These are phyloP conservation scores for Pichia rugopelliculosa DNA, from an alignment of 805 yeast species.

Conservation along the genomic window DNA sequence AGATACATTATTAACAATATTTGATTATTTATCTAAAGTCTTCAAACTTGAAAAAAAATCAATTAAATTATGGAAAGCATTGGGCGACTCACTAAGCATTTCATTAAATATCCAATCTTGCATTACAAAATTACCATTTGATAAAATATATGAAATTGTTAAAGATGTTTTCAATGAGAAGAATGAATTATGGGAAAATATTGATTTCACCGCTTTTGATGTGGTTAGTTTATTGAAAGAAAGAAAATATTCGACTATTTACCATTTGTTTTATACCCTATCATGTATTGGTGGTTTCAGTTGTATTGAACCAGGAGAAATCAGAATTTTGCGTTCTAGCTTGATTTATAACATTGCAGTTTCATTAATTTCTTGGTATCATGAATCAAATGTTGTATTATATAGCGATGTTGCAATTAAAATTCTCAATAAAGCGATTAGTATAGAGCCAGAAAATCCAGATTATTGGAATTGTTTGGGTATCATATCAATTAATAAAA, in stretches of 20 bases:
- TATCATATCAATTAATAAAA: slow-evolving; percentile 54
- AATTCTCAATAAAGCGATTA: slow-evolving; percentile 59
- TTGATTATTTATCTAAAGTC: slow-evolving; percentile 22
- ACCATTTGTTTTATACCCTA: slow-evolving; percentile 33
- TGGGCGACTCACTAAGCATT: slow-evolving; percentile 50
- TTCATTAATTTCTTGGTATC: slow-evolving; percentile 44
- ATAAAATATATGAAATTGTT: slow-evolving; percentile 25
- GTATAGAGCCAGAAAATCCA: slow-evolving; percentile 59
- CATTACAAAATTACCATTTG: slow-evolving; percentile 42
- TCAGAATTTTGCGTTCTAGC: slow-evolving; percentile 46
- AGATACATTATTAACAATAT: slow-evolving; percentile 33
- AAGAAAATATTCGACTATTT: background rate
- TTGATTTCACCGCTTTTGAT: background rate
- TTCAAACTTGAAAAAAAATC: slow-evolving; percentile 27
- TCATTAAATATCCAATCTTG: slow-evolving; percentile 50
- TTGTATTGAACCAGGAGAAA: slow-evolving; percentile 26
- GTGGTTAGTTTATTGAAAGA: slow-evolving; percentile 29
- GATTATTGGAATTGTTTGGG: slow-evolving; percentile 83
- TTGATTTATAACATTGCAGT: slow-evolving; percentile 65
- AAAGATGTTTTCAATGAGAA: slow-evolving; percentile 1
- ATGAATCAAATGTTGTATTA: slow-evolving; percentile 14
- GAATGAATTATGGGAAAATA: slow-evolving; percentile 5
- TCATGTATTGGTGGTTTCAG: slow-evolving; percentile 8
- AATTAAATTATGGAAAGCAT: slow-evolving; percentile 57
- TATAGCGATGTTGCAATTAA: slow-evolving; percentile 48